Evolutionary conservation across 768 basidiomycete genomes (phyloP).

Genomic region (Lentinula lateritia): DNA sequence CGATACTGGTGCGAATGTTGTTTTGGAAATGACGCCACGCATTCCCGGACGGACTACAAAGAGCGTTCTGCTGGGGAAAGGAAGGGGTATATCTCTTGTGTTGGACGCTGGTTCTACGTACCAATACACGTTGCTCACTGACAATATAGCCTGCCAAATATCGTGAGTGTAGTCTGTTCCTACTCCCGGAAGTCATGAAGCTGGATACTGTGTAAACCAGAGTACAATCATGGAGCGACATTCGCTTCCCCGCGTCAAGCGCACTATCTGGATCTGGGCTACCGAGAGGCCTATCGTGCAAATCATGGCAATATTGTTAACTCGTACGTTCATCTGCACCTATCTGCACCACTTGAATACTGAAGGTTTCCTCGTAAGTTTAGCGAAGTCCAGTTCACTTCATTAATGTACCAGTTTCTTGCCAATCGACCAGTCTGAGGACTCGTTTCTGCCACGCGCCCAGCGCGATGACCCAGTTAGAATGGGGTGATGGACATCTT

Average conservation of each 20-base stretch:
- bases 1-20: slow-evolving; percentile 24
- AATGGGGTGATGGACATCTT: too few relatives aligned
- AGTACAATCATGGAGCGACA: slow-evolving; percentile 41
- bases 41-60: slow-evolving; percentile 15
- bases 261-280: slow-evolving; percentile 13
- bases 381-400: background rate
- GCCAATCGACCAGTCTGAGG: background rate
- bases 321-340: background rate
- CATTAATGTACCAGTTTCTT: background rate
- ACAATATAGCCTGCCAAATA: slow-evolving; percentile 31
- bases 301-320: background rate
- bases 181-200: background rate
- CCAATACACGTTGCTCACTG: slow-evolving; percentile 32
- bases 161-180: slow-evolving; percentile 30
- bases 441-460: too few relatives aligned
- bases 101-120: slow-evolving; percentile 44
- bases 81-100: slow-evolving; percentile 40
- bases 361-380: too few relatives aligned
- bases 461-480: too few relatives aligned
- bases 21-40: background rate
- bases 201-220: slow-evolving; percentile 16
- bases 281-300: slow-evolving; percentile 4
- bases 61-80: slow-evolving; percentile 30
- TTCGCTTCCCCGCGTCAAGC: slow-evolving; percentile 25
- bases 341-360: too few relatives aligned